Evolutionary conservation across 805 yeast species (phyloP), one percentile per base, ranked within the genome.

Genomic region (Candida ponderosae): DNA sequence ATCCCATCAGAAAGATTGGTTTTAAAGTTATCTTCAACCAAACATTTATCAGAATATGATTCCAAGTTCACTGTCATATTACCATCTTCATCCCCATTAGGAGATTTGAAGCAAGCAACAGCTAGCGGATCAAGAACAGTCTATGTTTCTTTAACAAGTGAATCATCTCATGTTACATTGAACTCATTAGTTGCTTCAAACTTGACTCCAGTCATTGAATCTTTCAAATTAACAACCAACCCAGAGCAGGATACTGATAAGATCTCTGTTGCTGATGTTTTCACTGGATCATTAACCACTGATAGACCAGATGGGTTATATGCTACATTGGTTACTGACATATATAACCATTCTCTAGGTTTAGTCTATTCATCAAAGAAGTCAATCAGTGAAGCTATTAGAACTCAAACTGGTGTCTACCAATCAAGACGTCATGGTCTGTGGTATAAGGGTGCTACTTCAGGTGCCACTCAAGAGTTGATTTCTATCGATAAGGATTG

Each of bases 361-460:
- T 70, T 90, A 21, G 97, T 90, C 9, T 93, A 88, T 63, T 90
- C 97, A 0, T 86, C 96, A 0, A 62, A 62, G 31, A 88, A 82
- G 48, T 85, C 96, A 26, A 77, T 93, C 51, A 62, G 72, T 32
- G 89, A 83, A 50, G 93, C 97, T 11, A 74, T 93, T 47, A 76
- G 75, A 42, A 81, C 85, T 18, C 72, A 76, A 35, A 77, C 85
- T 9, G 98, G 98, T 40, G 96, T 93, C 2, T 93, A 93, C 62
- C 96, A 83, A 60, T 86, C 96, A 8, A 80, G 98, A 51, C 79
- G 82, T 52, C 79, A 86, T 43, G 97, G 95, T 32, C 70, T 93
- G 41, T 93, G 98, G 98, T 83, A 80, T 59, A 93, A 93, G 60
- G 98, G 98, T 23, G 81, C 82, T 39, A 85, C 96, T 2, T 83